Evolutionary conservation across 2,329 filamentous ascomycete species (phyloP), one percentile per base, ranked within the genome.

Genomic region (Xylaria arbuscula): DNA sequence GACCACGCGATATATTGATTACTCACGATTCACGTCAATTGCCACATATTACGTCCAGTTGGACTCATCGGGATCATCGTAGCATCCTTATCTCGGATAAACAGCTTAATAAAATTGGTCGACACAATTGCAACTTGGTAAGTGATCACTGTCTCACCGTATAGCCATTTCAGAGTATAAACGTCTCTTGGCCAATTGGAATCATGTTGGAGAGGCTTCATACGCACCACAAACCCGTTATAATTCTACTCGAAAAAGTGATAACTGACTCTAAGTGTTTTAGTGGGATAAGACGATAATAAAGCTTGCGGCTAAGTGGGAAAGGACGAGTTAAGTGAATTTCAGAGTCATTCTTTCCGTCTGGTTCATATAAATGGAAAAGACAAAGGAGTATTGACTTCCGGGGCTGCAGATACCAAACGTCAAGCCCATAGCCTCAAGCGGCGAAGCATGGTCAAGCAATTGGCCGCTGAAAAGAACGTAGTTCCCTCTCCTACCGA

Each of bases 401-500:
- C 4, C 2, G 19, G 36, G 9, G n/a, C 15, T 62, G 9, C 34
- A 51, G 60, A 55, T 51, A 40, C 47, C 34, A 47, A 60, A 61
- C 74, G 75, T 67, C 67, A 55, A 58, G 66, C 62, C 68, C 69
- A 72, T 65, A 72, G 66, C 70, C 62, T 71, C 62, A 75, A 71
- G 72, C 74, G 72, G 72, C 74, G 72, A 72, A 74, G 75, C 68
- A 76, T 76, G 71, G 72, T 75, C 72, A 76, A 74, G 69, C 66
- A 68, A 64, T 74, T 66, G 64, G 64, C 73, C 58, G 40, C 64
- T 64, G 67, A 51, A 54, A 74, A 68, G 53, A 72, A 68, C 51
- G 64, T 34, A 28, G 36, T 66, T 48, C 62, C 54, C 24, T 62
- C 67, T 60, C 28, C 65, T 51, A 53, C 47, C 54, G 62, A 57